Base-by-base conservation (phyloP, 371 early-diverging fungal genomes). In the Neoconidiobolus thromboides region DNA sequence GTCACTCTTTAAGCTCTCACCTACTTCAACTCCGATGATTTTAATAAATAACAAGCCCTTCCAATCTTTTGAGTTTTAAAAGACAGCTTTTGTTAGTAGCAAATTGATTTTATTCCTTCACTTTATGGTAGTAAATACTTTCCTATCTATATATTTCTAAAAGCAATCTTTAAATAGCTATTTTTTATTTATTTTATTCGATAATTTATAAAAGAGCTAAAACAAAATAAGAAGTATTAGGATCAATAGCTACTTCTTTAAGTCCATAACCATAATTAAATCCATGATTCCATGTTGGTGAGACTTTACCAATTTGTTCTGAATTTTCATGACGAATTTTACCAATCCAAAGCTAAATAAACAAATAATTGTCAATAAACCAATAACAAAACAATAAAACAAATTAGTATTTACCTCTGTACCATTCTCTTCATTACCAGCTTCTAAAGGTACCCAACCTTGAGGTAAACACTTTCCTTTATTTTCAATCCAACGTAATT, bases 361-460 rank as follows among this genome's bases (percentile, higher is more conserved):
- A 44, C n/a, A 43, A 6, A 43, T 7, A 41, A 43, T 7, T 4
- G 12, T 3, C 15, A 10, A n/a, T 26, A 26, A 26, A 26, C 26
- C 26, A 26, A 43, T 14, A 38, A 54, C 3, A 54, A 4, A 26
- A 26, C 26, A 26, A 26, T 26, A 26, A 26, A 26, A 26, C 26
- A 26, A 26, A 26, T 26, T 26, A 26, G 26, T 26, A 61, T 7
- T 4, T 61, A 61, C 62, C 56, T 61, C 48, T 38, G 63, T 40
- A 43, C 76, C 74, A 67, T 67, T 58, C 2, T 62, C 70, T 60
- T 77, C 78, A 40, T 71, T 65, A 12, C 78, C 76, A 37, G 64
- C 78, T 48, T 70, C 69, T 14, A 78, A 68, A 14, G 64, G 68
- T 0, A 49, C 43, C 42, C 57, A 52, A 40, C 57, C 61, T 9